Conservation (phyloP, 1,284 basidiomycete genomes). For the Ustilago bromivora region DNA sequence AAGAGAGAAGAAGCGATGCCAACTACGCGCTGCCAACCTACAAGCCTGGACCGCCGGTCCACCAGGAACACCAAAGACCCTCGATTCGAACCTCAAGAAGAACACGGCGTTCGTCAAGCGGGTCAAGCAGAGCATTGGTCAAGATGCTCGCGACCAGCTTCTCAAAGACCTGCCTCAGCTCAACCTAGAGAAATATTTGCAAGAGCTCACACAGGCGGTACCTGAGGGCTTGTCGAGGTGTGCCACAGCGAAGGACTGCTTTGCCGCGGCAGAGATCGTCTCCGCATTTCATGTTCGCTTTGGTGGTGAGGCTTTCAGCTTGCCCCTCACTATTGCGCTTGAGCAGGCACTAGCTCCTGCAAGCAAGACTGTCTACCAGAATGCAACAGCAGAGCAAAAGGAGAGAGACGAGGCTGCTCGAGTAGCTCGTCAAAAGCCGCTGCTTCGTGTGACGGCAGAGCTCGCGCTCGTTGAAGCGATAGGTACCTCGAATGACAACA, state of each 20-base stretch:
- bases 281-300: conserved; percentile 90
- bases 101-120: conserved; percentile 68
- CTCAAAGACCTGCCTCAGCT: conserved; percentile 84
- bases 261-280: conserved; percentile 85
- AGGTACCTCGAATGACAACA: conserved; percentile 17
- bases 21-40: conserved; percentile 50
- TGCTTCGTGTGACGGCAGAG: conserved; percentile 88
- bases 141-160: conserved; percentile 70
- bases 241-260: conserved; percentile 88
- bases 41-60: conserved; percentile 53
- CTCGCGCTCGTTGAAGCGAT: conserved; percentile 84
- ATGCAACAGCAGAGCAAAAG: conserved; percentile 80
- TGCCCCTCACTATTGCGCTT: conserved; percentile 78
- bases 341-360: conserved; percentile 74
- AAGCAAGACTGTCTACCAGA: conserved; percentile 73
- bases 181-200: conserved; percentile 93
- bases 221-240: conserved; percentile 87
- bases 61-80: conserved; percentile 15
- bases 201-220: conserved; percentile 88
- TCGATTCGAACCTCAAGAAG: conserved; percentile 67
- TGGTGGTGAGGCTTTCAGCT: conserved; percentile 79
- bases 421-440: conserved; percentile 82
- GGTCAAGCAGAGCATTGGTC: conserved; percentile 57
- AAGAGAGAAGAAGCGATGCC: conserved; percentile 53
- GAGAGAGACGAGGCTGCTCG: conserved; percentile 92